Evolutionary conservation across 2,329 filamentous ascomycete genomes (phyloP).

Genomic region (Aspergillus chevalieri): DNA sequence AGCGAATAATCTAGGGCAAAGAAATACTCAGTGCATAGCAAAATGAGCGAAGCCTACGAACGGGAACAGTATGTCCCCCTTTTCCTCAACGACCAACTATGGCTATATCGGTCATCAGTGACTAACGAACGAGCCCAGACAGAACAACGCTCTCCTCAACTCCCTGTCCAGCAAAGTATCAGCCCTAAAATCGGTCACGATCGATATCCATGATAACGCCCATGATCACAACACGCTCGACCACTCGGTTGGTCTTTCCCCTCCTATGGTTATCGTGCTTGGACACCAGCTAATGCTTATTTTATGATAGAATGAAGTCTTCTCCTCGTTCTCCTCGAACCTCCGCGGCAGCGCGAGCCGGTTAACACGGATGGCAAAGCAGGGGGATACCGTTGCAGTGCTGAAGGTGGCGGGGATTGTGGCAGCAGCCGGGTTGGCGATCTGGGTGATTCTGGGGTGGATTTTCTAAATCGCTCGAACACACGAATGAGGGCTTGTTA

Average conservation of each 20-base stretch:
- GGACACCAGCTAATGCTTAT: neutral
- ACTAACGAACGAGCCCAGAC: conserved; percentile 40
- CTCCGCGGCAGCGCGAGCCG: conserved; percentile 78
- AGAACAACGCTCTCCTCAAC: conserved; percentile 92
- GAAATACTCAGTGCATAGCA: conserved; percentile 5
- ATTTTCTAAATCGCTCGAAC: conserved; percentile 42
- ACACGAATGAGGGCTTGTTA: neutral
- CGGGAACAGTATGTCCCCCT: conserved; percentile 54
- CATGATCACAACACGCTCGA: conserved; percentile 83
- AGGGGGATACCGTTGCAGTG: conserved; percentile 85
- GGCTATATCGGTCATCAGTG: too few relatives aligned
- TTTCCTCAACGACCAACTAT: neutral
- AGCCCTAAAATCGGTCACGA: conserved; percentile 83
- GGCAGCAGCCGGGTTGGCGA: conserved; percentile 61
- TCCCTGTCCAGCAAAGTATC: conserved; percentile 88
- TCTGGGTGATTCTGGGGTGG: conserved; percentile 67
- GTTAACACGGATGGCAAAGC: conserved; percentile 81
- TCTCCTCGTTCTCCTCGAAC: conserved; percentile 76
- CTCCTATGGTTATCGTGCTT: neutral
- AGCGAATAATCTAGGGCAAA: neutral
- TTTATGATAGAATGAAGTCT: conserved; percentile 70
- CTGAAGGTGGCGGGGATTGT: conserved; percentile 83
- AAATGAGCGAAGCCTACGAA: conserved; percentile 71
- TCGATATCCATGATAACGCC: conserved; percentile 97
- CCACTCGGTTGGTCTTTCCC: conserved; percentile 59